These are phyloP conservation scores for Aphanoascus verrucosus DNA, from an alignment of 2,329 filamentous ascomycete species.

Conservation along the genomic window DNA sequence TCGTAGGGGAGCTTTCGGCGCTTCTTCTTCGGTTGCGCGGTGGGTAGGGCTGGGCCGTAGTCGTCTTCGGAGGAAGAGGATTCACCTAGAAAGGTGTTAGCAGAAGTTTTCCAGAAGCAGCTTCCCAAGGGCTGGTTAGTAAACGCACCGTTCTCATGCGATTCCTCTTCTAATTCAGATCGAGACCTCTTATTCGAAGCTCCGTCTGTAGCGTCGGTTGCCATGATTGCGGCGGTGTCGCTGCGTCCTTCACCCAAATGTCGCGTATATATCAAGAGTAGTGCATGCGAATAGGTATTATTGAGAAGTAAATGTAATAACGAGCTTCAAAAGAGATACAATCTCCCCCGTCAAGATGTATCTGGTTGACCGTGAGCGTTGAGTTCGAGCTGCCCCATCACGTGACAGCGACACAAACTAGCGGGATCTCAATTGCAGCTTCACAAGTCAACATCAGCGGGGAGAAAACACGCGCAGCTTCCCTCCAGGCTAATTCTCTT, in stretches of 20 bases:
- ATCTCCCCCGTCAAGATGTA: background rate
- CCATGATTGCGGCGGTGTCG: slow-evolving; percentile 20
- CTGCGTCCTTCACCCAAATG: too few relatives aligned
- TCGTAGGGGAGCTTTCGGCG: slow-evolving; percentile 83
- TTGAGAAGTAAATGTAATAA: too few relatives aligned
- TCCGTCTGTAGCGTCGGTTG: slow-evolving; percentile 20
- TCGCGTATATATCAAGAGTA: background rate
- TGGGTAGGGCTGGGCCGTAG: slow-evolving; percentile 83
- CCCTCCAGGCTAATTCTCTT: background rate
- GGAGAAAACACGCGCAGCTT: background rate
- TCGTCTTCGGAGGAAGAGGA: slow-evolving; percentile 77
- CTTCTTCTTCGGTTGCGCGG: slow-evolving; percentile 78
- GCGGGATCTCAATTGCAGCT: background rate
- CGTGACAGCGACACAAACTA: background rate
- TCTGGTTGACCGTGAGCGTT: background rate
- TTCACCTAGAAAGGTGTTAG: slow-evolving; percentile 19
- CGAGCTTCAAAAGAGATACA: too few relatives aligned
- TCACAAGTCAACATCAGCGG: background rate
- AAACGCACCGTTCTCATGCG: slow-evolving; percentile 13
- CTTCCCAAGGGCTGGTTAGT: slow-evolving; percentile 18
- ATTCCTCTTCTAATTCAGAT: slow-evolving; percentile 43
- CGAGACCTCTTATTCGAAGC: slow-evolving; percentile 46
- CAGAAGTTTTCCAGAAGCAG: background rate
- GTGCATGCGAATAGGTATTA: too few relatives aligned
- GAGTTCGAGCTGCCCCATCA: background rate